These are phyloP conservation scores for Fulvia fulva DNA, from an alignment of 2,329 filamentous ascomycete genomes.

Conservation along the genomic window DNA sequence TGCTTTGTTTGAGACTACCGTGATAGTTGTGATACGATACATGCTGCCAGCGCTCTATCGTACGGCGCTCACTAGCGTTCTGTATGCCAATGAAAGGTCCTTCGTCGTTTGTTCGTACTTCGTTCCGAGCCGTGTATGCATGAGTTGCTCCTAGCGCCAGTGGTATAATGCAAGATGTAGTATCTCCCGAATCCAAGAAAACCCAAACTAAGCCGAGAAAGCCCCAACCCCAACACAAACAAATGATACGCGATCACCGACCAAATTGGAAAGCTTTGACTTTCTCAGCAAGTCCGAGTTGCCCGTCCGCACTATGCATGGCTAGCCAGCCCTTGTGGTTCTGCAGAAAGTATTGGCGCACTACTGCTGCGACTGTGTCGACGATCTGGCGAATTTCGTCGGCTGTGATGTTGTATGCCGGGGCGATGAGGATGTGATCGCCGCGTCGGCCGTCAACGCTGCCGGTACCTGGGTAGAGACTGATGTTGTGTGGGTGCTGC, in stretches of 20 bases:
- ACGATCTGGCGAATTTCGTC: constrained; percentile 57
- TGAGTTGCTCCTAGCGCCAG: neutral
- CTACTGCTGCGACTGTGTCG: constrained; percentile 47
- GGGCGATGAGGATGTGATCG: constrained; percentile 67
- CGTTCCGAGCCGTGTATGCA: neutral
- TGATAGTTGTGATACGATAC: too few relatives aligned
- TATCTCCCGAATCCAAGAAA: neutral
- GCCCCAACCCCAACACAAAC: neutral
- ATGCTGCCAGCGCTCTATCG: neutral
- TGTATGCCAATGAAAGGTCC: neutral
- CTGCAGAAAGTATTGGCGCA: constrained; percentile 46
- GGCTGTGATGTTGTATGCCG: constrained; percentile 61
- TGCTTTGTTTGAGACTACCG: too few relatives aligned
- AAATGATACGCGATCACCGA: neutral
- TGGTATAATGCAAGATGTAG: neutral
- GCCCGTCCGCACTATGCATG: neutral
- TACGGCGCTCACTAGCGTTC: neutral
- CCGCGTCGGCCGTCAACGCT: constrained; percentile 57
- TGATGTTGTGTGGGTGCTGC: constrained; percentile 47
- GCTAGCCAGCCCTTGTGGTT: constrained; percentile 2
- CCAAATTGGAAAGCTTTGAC: neutral
- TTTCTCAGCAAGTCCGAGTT: neutral
- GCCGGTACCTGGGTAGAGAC: constrained; percentile 61
- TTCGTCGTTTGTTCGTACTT: neutral
- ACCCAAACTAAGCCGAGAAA: neutral